Percentiles rank a stretch among this genome's conserved stretches.
Conservation (phyloP, 2,329 filamentous ascomycete species). For the Dothideomycetes sp. region DNA sequence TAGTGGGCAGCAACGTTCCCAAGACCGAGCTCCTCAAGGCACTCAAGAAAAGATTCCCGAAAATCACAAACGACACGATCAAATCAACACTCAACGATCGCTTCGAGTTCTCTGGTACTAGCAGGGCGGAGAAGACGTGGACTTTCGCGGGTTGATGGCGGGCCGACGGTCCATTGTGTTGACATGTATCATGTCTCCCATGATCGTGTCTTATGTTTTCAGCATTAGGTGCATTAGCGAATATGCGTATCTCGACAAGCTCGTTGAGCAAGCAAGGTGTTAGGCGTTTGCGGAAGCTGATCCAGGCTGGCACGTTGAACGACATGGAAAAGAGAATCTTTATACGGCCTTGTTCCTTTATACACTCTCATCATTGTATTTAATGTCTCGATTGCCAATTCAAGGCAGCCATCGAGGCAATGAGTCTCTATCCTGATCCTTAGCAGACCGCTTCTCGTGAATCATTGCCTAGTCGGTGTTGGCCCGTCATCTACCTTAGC, state of each 20-base stretch:
- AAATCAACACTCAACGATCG: conserved; percentile 57
- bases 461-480: too few species aligned
- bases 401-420: too few species aligned
- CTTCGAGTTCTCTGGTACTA: conserved; percentile 30
- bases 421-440: too few species aligned
- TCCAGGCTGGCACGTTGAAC: not conserved
- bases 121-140: not conserved
- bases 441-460: too few species aligned
- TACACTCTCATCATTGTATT: too few species aligned
- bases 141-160: not conserved
- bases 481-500: too few species aligned
- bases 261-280: not conserved
- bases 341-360: too few species aligned
- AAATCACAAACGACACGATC: conserved; percentile 58
- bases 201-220: too few species aligned
- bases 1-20: conserved; percentile 60
- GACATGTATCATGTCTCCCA: too few species aligned
- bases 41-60: conserved; percentile 63
- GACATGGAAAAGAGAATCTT: not conserved
- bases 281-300: not conserved
- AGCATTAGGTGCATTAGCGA: too few species aligned
- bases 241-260: not conserved
- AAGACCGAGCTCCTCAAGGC: conserved; percentile 67
- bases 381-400: too few species aligned
- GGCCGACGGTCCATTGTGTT: too few species aligned